A percentile compares a stretch with the other conserved stretches of the same genome.
Conservation (phyloP, 306 rosid genomes). For the Senna tora region DNA sequence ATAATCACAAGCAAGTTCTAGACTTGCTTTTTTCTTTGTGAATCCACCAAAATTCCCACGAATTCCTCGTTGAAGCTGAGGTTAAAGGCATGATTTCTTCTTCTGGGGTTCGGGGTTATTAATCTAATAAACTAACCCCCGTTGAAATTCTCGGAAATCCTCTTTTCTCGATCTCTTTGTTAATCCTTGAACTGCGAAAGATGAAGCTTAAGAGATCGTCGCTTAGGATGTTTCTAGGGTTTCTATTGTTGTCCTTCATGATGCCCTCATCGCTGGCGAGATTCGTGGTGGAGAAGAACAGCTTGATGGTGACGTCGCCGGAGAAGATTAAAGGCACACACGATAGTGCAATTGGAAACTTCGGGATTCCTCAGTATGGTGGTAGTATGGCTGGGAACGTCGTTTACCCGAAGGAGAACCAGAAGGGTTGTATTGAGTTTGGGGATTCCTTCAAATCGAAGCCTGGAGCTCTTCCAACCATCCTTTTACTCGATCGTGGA, state of each 20-base stretch:
- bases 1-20: background rate
- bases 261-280: constrained; percentile 53
- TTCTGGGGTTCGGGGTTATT: background rate
- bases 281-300: constrained; percentile 93
- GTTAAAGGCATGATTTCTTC: constrained; percentile 8
- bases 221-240: constrained; percentile 50
- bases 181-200: background rate
- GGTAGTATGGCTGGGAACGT: constrained; percentile 89
- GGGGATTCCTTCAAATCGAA: constrained; percentile 58
- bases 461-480: constrained; percentile 89
- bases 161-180: background rate
- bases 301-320: constrained; percentile 79
- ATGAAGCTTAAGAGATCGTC: constrained; percentile 61
- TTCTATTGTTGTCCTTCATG: constrained; percentile 47
- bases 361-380: constrained; percentile 90
- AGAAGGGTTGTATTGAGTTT: constrained; percentile 68
- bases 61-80: background rate
- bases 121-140: background rate
- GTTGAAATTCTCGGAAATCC: background rate
- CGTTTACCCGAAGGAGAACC: constrained; percentile 68
- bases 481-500: constrained; percentile 86
- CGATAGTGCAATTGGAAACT: constrained; percentile 91
- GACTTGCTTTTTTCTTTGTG: background rate
- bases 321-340: constrained; percentile 68
- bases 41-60: background rate